These are phyloP conservation scores for Pseudogymnoascus sp. DNA, from an alignment of 2,329 filamentous ascomycete genomes.

Conservation along the genomic window DNA sequence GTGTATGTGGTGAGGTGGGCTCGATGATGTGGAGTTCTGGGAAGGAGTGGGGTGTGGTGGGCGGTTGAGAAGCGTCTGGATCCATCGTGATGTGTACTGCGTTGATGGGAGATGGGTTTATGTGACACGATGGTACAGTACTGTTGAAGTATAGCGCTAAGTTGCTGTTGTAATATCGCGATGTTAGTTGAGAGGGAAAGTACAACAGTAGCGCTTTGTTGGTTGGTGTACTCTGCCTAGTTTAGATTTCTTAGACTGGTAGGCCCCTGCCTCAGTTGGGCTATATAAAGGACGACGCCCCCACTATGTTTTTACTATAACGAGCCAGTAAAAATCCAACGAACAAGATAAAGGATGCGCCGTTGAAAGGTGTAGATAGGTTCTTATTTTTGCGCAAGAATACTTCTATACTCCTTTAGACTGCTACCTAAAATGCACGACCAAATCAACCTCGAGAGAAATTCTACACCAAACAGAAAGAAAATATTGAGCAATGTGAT, in stretches of 20 bases:
- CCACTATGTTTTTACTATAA: background rate
- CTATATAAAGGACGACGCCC: background rate
- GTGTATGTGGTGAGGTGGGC: conserved; percentile 22
- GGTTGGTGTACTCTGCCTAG: too few relatives aligned
- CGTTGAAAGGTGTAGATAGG: background rate
- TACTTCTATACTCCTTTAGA: background rate
- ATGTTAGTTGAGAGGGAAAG: background rate
- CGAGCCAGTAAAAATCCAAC: background rate
- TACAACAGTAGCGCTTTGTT: too few relatives aligned
- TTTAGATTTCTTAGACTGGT: too few relatives aligned
- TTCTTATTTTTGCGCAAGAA: background rate
- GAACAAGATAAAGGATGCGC: background rate
- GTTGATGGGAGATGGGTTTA: background rate
- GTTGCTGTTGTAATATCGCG: background rate
- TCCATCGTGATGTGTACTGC: background rate
- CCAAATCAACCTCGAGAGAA: background rate
- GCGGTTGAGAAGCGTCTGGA: background rate
- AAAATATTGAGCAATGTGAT: too few relatives aligned
- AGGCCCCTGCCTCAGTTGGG: background rate
- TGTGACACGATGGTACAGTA: too few relatives aligned
- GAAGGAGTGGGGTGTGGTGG: background rate
- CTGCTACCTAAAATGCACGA: background rate
- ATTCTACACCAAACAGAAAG: background rate
- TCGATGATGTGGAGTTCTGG: conserved; percentile 16
- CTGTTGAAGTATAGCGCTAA: background rate